A percentile compares a stretch with the other conserved stretches of the same genome.
These are phyloP conservation scores for Mimosa bimucronata DNA, from an alignment of 306 rosid genomes.

Conservation along the genomic window DNA sequence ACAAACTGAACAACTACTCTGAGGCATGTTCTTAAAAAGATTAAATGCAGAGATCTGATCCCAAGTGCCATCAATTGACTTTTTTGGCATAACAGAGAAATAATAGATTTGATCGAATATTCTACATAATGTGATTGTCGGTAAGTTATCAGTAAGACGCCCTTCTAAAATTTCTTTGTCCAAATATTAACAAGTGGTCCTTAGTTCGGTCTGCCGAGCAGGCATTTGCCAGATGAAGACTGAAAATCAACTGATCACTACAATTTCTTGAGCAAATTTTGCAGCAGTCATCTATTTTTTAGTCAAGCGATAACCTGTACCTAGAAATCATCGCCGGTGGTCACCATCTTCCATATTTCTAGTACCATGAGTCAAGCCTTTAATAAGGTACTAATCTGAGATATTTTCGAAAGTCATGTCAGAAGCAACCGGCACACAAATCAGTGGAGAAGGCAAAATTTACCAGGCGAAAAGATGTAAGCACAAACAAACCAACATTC, in stretches of 20 bases:
- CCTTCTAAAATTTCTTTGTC: not conserved
- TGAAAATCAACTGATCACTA: not conserved
- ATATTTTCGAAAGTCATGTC: not conserved
- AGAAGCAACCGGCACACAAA: not conserved
- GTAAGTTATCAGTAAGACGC: not conserved
- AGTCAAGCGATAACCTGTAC: not conserved
- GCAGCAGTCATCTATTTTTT: not conserved
- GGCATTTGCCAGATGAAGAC: conserved; percentile 5
- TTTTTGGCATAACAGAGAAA: not conserved
- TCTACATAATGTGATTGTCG: not conserved
- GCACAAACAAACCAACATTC: not conserved
- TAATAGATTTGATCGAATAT: not conserved
- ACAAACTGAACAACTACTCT: not conserved
- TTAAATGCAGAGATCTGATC: not conserved
- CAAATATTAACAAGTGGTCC: not conserved
- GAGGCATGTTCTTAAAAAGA: not conserved
- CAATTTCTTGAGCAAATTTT: not conserved
- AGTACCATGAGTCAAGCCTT: not conserved
- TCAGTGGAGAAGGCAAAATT: not conserved
- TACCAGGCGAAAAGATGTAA: not conserved
- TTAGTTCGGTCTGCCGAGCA: not conserved
- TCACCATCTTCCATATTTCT: not conserved
- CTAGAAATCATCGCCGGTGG: not conserved
- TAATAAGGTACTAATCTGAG: not conserved
- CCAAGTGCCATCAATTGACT: not conserved